Percentiles rank a stretch among this genome's conserved stretches.
phyloP scores from a whole-genome alignment of 1,139 yeast genomes.

The Geotrichum cucujoidarum region DNA sequence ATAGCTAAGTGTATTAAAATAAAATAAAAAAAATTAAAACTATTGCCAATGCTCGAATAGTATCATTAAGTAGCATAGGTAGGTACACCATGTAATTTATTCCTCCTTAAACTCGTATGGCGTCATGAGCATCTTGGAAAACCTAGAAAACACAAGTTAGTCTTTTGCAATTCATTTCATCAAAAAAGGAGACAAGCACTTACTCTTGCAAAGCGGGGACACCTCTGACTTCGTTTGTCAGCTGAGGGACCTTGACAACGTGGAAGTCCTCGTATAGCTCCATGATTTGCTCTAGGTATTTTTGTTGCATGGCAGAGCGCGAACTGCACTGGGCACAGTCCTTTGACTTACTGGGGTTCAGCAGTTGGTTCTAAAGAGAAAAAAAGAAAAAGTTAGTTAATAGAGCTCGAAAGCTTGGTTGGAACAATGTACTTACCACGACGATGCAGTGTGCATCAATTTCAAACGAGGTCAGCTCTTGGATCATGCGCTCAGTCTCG shows the following conservation, averaged over 20 bases:
- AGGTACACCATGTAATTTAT: background rate
- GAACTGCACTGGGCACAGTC: slow-evolving; percentile 86
- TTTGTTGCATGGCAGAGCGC: slow-evolving; percentile 93
- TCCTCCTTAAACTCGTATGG: slow-evolving; percentile 26
- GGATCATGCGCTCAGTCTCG: slow-evolving; percentile 96
- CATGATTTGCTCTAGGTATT: slow-evolving; percentile 88
- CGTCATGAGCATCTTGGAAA: slow-evolving; percentile 35
- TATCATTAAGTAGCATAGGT: too few relatives aligned
- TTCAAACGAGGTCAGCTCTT: slow-evolving; percentile 86
- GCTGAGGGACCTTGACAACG: slow-evolving; percentile 87
- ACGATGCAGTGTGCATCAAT: slow-evolving; percentile 96
- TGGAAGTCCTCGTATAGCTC: slow-evolving; percentile 95
- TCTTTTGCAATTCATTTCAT: background rate
- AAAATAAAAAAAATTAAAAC: too few relatives aligned
- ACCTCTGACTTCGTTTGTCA: slow-evolving; percentile 93
- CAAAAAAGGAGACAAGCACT: slow-evolving; percentile 40
- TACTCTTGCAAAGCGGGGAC: slow-evolving; percentile 70
- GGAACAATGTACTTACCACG: slow-evolving; percentile 38
- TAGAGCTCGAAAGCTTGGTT: background rate
- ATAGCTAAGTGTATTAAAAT: too few relatives aligned
- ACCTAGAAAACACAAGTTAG: slow-evolving; percentile 15
- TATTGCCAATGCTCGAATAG: too few relatives aligned
- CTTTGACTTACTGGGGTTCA: slow-evolving; percentile 62
- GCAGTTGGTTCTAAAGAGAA: slow-evolving; percentile 58
- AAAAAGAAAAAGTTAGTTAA: background rate